Percentiles rank a stretch among this genome's conserved stretches.
phyloP scores from a whole-genome alignment of 139 green algal species.

The Chlamydomonas incerta region DNA sequence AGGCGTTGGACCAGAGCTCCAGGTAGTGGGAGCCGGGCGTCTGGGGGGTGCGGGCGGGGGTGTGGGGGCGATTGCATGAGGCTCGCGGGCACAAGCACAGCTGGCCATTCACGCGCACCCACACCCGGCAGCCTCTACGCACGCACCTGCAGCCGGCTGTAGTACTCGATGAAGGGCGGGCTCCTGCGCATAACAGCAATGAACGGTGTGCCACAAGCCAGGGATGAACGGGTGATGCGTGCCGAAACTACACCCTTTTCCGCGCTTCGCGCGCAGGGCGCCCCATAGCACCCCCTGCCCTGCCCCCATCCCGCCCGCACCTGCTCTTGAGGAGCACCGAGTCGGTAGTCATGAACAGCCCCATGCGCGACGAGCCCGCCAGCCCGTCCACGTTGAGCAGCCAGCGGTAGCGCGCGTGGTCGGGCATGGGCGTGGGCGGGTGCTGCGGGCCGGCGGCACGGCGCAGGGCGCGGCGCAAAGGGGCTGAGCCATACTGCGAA shows the following conservation, averaged over 20 bases:
- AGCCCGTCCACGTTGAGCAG: constrained; percentile 21
- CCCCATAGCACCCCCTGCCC: too few species aligned
- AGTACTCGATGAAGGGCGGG: constrained; percentile 21
- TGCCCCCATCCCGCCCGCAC: too few species aligned
- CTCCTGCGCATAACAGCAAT: too few species aligned
- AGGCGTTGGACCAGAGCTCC: constrained; percentile 15
- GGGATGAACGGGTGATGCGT: too few species aligned
- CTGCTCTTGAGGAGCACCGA: constrained; percentile 22
- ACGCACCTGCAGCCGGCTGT: constrained; percentile 16
- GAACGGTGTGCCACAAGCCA: too few species aligned
- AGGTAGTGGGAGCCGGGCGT: constrained; percentile 5
- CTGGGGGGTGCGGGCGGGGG: background rate
- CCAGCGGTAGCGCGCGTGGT: constrained; percentile 35
- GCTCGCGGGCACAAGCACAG: background rate
- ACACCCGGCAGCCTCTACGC: too few species aligned
- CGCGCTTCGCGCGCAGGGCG: too few species aligned
- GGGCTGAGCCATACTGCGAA: too few species aligned
- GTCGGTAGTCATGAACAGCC: constrained; percentile 8
- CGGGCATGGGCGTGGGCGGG: background rate
- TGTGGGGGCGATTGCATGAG: background rate
- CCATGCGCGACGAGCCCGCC: constrained; percentile 6
- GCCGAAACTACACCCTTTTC: too few species aligned
- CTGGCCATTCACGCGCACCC: too few species aligned
- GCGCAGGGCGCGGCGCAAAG: too few species aligned
- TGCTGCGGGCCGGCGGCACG: too few species aligned